phyloP scores from a whole-genome alignment of 441 rosid species.

The Euphorbia schlechtendalii region DNA sequence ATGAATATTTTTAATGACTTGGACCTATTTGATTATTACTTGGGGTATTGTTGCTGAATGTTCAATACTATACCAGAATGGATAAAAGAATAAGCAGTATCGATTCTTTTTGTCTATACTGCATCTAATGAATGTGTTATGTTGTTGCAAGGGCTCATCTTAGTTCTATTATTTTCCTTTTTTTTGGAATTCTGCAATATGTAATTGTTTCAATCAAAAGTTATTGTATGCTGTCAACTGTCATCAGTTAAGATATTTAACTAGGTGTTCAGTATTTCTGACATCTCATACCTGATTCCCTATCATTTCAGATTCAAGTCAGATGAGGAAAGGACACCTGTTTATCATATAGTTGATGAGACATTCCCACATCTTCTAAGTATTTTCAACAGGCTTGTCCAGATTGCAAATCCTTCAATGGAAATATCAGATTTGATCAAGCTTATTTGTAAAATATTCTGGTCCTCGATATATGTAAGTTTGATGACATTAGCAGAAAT shows the following conservation, averaged over 20 bases:
- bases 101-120: background rate
- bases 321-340: constrained; percentile 91
- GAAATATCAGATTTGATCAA: constrained; percentile 93
- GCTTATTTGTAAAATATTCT: constrained; percentile 96
- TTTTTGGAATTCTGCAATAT: background rate
- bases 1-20: background rate
- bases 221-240: background rate
- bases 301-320: constrained; percentile 69
- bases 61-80: background rate
- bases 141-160: background rate
- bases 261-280: background rate
- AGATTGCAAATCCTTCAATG: constrained; percentile 66
- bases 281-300: background rate
- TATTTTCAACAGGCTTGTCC: constrained; percentile 71
- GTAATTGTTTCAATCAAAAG: background rate
- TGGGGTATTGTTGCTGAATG: background rate
- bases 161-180: background rate
- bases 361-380: constrained; percentile 84
- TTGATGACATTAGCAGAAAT: background rate
- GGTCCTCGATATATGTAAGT: constrained; percentile 97
- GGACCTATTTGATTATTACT: background rate
- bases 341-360: constrained; percentile 65
- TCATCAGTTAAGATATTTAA: background rate
- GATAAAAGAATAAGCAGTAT: background rate
- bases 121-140: background rate